A percentile compares a stretch with the other conserved stretches of the same genome.
phyloP scores from a whole-genome alignment of 2,329 filamentous ascomycete genomes.

The Pseudocercospora vitis region DNA sequence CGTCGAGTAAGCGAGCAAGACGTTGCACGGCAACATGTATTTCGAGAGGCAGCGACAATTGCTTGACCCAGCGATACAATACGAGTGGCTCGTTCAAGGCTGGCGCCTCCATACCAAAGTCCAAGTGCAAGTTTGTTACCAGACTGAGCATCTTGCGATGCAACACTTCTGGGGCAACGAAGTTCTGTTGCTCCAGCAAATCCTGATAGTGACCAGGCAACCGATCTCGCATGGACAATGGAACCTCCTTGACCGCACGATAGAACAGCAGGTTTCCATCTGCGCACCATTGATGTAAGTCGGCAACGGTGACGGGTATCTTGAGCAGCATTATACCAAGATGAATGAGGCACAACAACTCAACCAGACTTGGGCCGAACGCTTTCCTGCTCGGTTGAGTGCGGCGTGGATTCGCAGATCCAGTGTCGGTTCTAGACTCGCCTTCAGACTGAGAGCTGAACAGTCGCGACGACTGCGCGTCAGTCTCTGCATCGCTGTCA shows the following conservation, averaged over 20 bases:
- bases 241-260: slow-evolving; percentile 59
- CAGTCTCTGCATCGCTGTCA: slow-evolving; percentile 37
- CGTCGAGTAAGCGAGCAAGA: slow-evolving; percentile 53
- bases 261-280: slow-evolving; percentile 70
- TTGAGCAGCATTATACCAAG: slow-evolving; percentile 72
- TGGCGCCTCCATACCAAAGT: slow-evolving; percentile 71
- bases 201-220: slow-evolving; percentile 63
- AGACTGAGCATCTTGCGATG: slow-evolving; percentile 65
- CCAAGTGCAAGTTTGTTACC: slow-evolving; percentile 61
- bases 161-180: slow-evolving; percentile 57
- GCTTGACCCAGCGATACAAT: slow-evolving; percentile 67
- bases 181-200: slow-evolving; percentile 55
- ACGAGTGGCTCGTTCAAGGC: slow-evolving; percentile 68
- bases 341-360: slow-evolving; percentile 78
- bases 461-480: slow-evolving; percentile 47
- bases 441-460: slow-evolving; percentile 61
- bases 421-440: slow-evolving; percentile 42
- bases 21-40: slow-evolving; percentile 60
- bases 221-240: slow-evolving; percentile 64
- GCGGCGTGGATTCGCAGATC: slow-evolving; percentile 36
- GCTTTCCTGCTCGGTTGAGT: slow-evolving; percentile 43
- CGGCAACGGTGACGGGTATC: slow-evolving; percentile 72
- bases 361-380: slow-evolving; percentile 64
- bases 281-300: slow-evolving; percentile 67
- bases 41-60: slow-evolving; percentile 74